Base-by-base conservation (phyloP, 148 eudicot species). In the Rhododendron simsii region DNA sequence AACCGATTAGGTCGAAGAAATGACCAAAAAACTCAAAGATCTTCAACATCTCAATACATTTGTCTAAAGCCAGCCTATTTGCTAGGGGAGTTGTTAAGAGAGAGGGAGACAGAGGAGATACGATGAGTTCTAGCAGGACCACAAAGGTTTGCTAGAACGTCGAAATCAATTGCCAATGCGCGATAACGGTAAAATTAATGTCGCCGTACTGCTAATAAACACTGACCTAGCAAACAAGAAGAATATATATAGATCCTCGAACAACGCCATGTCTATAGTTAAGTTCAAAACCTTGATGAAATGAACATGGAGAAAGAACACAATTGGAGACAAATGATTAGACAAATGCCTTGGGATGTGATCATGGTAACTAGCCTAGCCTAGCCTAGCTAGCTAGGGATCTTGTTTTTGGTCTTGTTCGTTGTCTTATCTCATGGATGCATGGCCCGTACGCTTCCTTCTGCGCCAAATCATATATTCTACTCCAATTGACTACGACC, bases 371-470 rank as follows among this genome's bases (percentile, higher is more conserved):
- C 45, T 6, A 41, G 5, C 44, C 33, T 33, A 33, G 33, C 33
- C 33, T 47, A 47, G 48, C 11, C 11, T 47, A 41, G 5, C 45
- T 47, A 47, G 50, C 11, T 48, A 18, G 77, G 73, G 91, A 85
- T 87, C 84, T 71, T 26, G 33, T 47, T 71, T 71, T 26, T 85
- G 88, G 86, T 89, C 86, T 80, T 79, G 3, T 45, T 57, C 30
- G 7, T 30, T 5, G 74, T 78, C 39, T 63, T 63, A 37, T 85
- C 39, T 77, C 53, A 57, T 57, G 23, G 63, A n/a, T 65, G 33
- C 33, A 67, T 71, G 85, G 83, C 84, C 91, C 89, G 88, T 89
- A 89, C 91, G 18, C 73, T 71, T 71, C 80, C 75, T 65, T 83
- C 65, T 74, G 26, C 79, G 23, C 73, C 65, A 82, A 85, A 50